Base-by-base conservation (phyloP, 768 basidiomycete species). In the Cubamyces lactineus region DNA sequence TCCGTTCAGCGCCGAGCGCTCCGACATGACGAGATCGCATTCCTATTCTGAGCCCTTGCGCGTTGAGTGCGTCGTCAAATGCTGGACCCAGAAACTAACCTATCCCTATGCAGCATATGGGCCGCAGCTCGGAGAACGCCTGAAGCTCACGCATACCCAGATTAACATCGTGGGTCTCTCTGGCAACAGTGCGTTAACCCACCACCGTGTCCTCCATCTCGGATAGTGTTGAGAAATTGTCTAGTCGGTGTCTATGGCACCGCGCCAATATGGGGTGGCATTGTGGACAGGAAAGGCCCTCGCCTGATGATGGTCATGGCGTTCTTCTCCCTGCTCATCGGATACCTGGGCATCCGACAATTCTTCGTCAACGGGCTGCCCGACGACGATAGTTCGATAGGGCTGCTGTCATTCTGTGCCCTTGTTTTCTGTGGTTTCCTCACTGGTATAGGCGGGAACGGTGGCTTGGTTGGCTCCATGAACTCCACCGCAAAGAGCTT, bases 401-500 rank as follows among this genome's bases (percentile, higher is more conserved):
- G 84, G 0, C 70, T 69, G 0, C 61, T 83, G 19, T 75, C 76
- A 11, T 78, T 90, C 48, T 65, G 69, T 41, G 58, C 84, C 0
- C 82, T 96, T 3, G 78, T 87, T 1, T 8, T 83, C 6, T 93
- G 84, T 65, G 83, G 83, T 57, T 88, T 84, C 72, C 75, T 91
- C 68, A 93, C 91, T 0, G 95, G 95, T 0, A 75, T 82, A 1
- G 95, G 93, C 0, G 88, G 88, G 0, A 89, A 88, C 61, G 87
- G 83, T 1, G 93, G 91, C 0, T 73, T 92, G 4, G 77, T 80
- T 0, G 81, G 86, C n/a, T 79, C 86, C 0, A 78, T 95, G 21
- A 97, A 96, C 69, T 79, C 90, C 2, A 90, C 89, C 0, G 95
- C 94, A 0, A 94, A 91, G 66, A 85, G 86, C 19, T 95, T 94